A percentile compares a stretch with the other conserved stretches of the same genome.
phyloP scores from a whole-genome alignment of 2,329 filamentous ascomycete genomes.

The Clonostachys sp. region DNA sequence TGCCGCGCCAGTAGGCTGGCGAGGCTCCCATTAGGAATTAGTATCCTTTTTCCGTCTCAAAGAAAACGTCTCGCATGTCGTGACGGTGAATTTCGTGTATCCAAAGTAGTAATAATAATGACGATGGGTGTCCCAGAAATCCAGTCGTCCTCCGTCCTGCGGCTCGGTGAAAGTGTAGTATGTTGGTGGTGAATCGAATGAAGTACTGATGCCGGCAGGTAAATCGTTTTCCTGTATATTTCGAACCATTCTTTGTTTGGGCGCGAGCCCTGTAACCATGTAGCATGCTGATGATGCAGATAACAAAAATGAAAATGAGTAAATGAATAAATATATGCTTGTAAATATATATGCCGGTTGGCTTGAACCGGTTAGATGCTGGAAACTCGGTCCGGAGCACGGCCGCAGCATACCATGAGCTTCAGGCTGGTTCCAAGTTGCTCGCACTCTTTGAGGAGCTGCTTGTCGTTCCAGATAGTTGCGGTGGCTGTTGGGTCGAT shows the following conservation, averaged over 20 bases:
- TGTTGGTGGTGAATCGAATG: neutral
- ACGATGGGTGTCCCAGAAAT: neutral
- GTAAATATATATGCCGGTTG: neutral
- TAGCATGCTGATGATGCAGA: constrained; percentile 1
- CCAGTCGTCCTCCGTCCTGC: constrained; percentile 1
- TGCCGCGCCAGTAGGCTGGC: no score
- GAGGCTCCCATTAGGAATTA: constrained; percentile 1
- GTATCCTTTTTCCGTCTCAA: neutral
- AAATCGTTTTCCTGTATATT: neutral
- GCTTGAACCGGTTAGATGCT: constrained; percentile 1
- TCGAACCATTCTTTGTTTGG: neutral
- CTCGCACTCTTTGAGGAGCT: constrained; percentile 78
- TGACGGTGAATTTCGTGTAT: no score
- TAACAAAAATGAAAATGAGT: neutral
- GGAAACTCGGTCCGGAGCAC: constrained; percentile 60
- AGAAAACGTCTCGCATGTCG: no score
- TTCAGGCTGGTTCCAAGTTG: constrained; percentile 83
- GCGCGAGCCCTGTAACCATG: constrained; percentile 4
- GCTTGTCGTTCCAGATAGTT: constrained; percentile 75
- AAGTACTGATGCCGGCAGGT: neutral
- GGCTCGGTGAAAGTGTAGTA: neutral
- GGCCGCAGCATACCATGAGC: constrained; percentile 85
- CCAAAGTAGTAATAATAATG: no score
- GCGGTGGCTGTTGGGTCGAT: constrained; percentile 37
- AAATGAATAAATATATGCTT: neutral